Base-by-base conservation (phyloP, 1,284 basidiomycete species). In the Omphalotus olearius region DNA sequence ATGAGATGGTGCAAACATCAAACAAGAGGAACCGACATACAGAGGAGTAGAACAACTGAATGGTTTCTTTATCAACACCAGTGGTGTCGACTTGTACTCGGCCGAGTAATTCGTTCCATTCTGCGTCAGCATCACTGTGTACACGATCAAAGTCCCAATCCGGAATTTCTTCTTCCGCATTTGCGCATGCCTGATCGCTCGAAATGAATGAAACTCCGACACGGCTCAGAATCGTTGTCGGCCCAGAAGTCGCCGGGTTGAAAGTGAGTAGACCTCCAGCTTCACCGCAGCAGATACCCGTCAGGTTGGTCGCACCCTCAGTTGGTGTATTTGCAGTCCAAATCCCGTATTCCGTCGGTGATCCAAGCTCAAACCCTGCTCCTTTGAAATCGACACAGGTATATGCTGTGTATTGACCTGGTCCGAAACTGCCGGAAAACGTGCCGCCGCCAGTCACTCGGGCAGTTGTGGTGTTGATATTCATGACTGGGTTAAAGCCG, bases 181-280 rank as follows among this genome's bases (percentile, higher is more conserved):
- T 77, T 7, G 61, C 45, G 54, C 76, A 79, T 5, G 76, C 76
- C 53, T 72, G 68, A 10, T 65, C 67, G 6, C 69, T 38, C 56
- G 63, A 69, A 39, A 69, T 69, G 60, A 75, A 73, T 1, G 75
- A 77, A 6, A 78, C 66, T 20, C 75, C 75, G 45, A 76, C 75
- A 3, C 75, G 67, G 13, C 69, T 68, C 6, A 71, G 60, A 9
- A 76, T 66, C 7, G 59, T 58, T 10, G 59, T 59, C 14, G 48
- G n/a, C 26, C 48, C 48, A 38, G 35, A 35, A 14, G 30, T 42
- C 6, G 30, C 40, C 1, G 66, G 56, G 13, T 64, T 64, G 63
- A 77, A 75, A 0, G 67, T 65, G 7, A 78, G 57, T 4, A 77
- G 61, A 4, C 68, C 73, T 3, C 75, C 75, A 2, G 74, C 70